A percentile compares a stretch with the other conserved stretches of the same genome.
Conservation (phyloP, 371 early-diverging fungal species). For the Choanephora cucurbitarum region DNA sequence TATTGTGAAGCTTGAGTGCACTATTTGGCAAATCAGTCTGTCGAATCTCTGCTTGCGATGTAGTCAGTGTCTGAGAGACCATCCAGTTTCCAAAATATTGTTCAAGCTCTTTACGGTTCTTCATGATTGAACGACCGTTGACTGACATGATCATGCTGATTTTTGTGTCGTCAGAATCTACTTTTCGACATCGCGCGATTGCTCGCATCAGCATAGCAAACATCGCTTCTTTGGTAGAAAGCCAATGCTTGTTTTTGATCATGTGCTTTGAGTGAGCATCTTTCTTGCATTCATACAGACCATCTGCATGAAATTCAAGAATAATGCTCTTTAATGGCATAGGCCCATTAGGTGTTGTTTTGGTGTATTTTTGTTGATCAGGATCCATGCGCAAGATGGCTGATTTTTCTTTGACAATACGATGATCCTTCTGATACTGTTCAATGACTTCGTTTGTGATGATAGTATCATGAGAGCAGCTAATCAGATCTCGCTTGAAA, state of each 20-base stretch:
- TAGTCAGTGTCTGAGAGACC: slow-evolving; percentile 30
- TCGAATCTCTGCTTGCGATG: slow-evolving; percentile 16
- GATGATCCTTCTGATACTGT: slow-evolving; percentile 41
- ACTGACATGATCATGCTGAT: slow-evolving; percentile 32
- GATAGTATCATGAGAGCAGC: slow-evolving; percentile 19
- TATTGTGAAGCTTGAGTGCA: slow-evolving; percentile 28
- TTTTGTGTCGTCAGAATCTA: slow-evolving; percentile 15
- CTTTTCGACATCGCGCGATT: slow-evolving; percentile 27
- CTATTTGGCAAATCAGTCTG: slow-evolving; percentile 21
- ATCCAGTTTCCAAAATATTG: slow-evolving; percentile 49
- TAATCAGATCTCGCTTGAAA: slow-evolving; percentile 28
- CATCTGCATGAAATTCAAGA: slow-evolving; percentile 36
- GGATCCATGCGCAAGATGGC: slow-evolving; percentile 20
- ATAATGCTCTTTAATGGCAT: slow-evolving; percentile 39
- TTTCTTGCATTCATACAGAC: slow-evolving; percentile 34
- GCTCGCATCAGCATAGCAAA: slow-evolving; percentile 41
- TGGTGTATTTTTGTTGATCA: slow-evolving; percentile 29
- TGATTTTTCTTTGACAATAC: slow-evolving; percentile 5
- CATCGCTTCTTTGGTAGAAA: slow-evolving; percentile 41
- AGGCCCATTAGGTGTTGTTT: slow-evolving; percentile 34
- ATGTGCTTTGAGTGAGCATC: slow-evolving; percentile 45
- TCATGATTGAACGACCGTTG: slow-evolving; percentile 40
- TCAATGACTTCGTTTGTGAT: slow-evolving; percentile 34
- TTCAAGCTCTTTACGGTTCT: slow-evolving; percentile 29
- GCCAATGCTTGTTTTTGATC: slow-evolving; percentile 32